Percentiles rank a stretch among this genome's conserved stretches.
Conservation (phyloP, 2,329 filamentous ascomycete genomes). For the Fusarium udum region DNA sequence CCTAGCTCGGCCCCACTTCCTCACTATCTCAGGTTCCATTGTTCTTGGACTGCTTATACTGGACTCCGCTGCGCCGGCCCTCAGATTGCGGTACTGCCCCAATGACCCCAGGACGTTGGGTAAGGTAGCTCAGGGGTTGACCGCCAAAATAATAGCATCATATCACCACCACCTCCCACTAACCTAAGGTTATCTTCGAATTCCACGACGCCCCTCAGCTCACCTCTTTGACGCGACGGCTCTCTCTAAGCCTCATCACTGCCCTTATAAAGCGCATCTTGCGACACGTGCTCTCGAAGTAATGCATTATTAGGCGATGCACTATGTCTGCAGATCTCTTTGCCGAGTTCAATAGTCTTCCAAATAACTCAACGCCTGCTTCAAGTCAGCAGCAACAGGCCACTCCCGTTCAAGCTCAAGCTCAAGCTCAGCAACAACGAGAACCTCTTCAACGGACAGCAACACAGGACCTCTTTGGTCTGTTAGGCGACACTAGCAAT, state of each 20-base stretch:
- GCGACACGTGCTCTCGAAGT: constrained; percentile 9
- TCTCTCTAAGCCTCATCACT: background rate
- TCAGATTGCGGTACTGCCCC: constrained; percentile 1
- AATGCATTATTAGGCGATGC: constrained; percentile 28
- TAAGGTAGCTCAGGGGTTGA: constrained; percentile 26
- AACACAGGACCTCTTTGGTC: constrained; percentile 44
- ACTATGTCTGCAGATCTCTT: constrained; percentile 73
- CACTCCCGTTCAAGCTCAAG: constrained; percentile 21
- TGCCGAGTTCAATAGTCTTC: constrained; percentile 67
- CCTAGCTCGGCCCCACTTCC: constrained; percentile 28
- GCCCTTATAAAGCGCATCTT: constrained; percentile 1
- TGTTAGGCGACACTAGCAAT: constrained; percentile 32
- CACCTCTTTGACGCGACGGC: background rate
- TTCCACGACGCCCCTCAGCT: background rate
- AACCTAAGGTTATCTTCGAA: background rate
- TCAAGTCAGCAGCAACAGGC: constrained; percentile 25
- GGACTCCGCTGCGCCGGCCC: background rate
- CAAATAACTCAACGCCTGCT: constrained; percentile 49
- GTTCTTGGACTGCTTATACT: constrained; percentile 10
- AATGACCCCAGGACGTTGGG: background rate
- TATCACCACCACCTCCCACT: background rate
- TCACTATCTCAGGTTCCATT: background rate
- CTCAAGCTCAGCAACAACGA: constrained; percentile 14
- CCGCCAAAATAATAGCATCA: constrained; percentile 27
- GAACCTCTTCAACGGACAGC: constrained; percentile 22